Percentiles rank a stretch among this genome's conserved stretches.
These are phyloP conservation scores for Sordariomycetes sp. DNA, from an alignment of 2,329 filamentous ascomycete genomes.

Conservation along the genomic window DNA sequence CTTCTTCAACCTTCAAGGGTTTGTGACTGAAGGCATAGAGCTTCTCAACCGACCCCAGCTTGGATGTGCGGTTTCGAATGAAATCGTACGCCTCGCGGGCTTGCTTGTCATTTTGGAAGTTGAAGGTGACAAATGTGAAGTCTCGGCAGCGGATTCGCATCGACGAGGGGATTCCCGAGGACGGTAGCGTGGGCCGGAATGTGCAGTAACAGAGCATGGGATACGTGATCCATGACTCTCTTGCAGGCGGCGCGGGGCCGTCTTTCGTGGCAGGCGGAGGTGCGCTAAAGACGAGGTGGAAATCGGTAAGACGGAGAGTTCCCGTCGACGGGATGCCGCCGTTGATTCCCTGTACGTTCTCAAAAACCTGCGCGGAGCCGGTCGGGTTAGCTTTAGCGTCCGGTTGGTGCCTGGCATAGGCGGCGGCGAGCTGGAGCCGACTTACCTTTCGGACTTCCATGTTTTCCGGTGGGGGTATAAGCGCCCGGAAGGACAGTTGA, in stretches of 20 bases:
- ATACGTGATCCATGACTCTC: constrained; percentile 89
- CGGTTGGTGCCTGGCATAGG: background rate
- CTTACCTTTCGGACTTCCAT: constrained; percentile 32
- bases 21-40: constrained; percentile 85
- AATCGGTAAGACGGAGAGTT: constrained; percentile 50
- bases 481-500: background rate
- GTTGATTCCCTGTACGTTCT: constrained; percentile 51
- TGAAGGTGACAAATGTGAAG: constrained; percentile 88
- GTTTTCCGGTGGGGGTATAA: background rate
- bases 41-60: constrained; percentile 72
- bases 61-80: constrained; percentile 72
- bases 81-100: constrained; percentile 83
- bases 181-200: constrained; percentile 61
- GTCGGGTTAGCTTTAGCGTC: background rate
- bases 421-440: background rate
- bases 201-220: constrained; percentile 79
- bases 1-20: constrained; percentile 61
- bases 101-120: constrained; percentile 63
- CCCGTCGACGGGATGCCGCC: constrained; percentile 46
- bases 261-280: constrained; percentile 18
- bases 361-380: constrained; percentile 29
- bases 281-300: constrained; percentile 46
- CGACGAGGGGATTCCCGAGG: constrained; percentile 62
- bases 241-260: constrained; percentile 18
- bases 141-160: constrained; percentile 86